Conservation (phyloP, 208 protist species). For the Leishmania turanica region DNA sequence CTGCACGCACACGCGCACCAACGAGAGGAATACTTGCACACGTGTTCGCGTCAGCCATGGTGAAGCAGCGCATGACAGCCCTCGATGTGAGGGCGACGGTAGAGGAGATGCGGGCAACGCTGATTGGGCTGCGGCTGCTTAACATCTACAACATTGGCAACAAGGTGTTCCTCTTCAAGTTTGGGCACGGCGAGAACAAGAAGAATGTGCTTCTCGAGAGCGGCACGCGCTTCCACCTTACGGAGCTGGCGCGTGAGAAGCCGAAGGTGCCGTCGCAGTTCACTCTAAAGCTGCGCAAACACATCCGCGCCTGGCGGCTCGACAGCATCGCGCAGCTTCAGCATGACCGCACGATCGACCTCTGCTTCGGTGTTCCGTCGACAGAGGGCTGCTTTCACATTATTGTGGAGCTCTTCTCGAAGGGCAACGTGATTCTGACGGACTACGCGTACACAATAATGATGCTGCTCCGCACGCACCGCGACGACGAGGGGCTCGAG, state of each 20-base stretch:
- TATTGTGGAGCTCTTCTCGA: constrained; percentile 89
- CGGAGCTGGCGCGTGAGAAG: constrained; percentile 91
- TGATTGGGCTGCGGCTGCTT: constrained; percentile 90
- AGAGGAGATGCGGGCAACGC: constrained; percentile 78
- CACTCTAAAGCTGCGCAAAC: constrained; percentile 95
- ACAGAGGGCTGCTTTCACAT: constrained; percentile 83
- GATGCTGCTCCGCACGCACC: constrained; percentile 92
- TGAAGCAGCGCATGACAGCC: constrained; percentile 93
- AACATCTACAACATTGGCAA: constrained; percentile 95
- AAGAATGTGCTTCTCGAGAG: constrained; percentile 92
- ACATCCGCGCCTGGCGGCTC: constrained; percentile 94
- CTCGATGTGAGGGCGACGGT: constrained; percentile 92
- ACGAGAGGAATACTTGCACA: neutral
- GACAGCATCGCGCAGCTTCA: constrained; percentile 94
- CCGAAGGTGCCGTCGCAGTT: constrained; percentile 93
- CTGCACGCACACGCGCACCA: neutral
- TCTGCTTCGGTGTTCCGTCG: constrained; percentile 91
- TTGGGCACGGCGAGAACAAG: constrained; percentile 92
- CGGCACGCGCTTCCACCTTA: constrained; percentile 94
- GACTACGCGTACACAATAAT: constrained; percentile 95
- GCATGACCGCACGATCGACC: constrained; percentile 95
- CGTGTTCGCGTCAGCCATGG: constrained; percentile 42
- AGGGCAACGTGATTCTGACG: constrained; percentile 97
- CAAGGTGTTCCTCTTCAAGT: constrained; percentile 95
- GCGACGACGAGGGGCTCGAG: constrained; percentile 72